Evolutionary conservation across 1,284 basidiomycete genomes (phyloP).

Genomic region (Apiotrichum porosum): DNA sequence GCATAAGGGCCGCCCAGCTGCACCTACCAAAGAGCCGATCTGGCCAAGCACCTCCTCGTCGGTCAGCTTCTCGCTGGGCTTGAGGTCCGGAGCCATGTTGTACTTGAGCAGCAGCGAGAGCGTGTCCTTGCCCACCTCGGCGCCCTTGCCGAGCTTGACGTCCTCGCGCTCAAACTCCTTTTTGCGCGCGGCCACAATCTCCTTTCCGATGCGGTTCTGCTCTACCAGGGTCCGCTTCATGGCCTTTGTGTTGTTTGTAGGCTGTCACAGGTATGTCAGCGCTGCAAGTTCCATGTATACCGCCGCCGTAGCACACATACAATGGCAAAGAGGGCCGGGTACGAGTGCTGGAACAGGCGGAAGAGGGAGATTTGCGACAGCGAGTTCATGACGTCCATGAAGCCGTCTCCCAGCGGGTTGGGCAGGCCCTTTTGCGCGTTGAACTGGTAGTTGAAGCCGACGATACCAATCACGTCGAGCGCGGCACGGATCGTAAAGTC

Average conservation of each 20-base stretch:
- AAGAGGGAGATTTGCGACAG: conserved; percentile 36
- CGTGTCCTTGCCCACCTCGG: conserved; percentile 51
- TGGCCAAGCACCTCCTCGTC: conserved; percentile 66
- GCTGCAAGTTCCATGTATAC: too few relatives aligned
- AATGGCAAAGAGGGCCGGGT: conserved; percentile 7
- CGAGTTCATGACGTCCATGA: conserved; percentile 56
- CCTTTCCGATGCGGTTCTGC: conserved; percentile 13
- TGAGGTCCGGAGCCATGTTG: conserved; percentile 55
- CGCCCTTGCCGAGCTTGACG: conserved; percentile 40
- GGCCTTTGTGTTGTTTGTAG: background rate
- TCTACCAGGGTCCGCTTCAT: background rate
- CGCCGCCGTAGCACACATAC: background rate
- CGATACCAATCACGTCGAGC: conserved; percentile 66
- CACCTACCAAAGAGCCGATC: conserved; percentile 65
- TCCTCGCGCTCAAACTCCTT: conserved; percentile 23
- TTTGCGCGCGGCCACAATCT: conserved; percentile 24
- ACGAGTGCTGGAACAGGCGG: conserved; percentile 13
- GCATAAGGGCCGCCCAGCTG: background rate
- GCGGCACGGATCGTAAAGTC: conserved; percentile 62
- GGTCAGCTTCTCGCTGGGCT: conserved; percentile 60
- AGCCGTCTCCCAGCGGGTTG: conserved; percentile 56
- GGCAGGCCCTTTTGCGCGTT: conserved; percentile 51
- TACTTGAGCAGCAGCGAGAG: conserved; percentile 54
- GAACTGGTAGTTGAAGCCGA: conserved; percentile 65
- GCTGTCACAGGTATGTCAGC: background rate